Conservation (phyloP, 352 stramenopile genomes). For the Globisporangium iwayamae region DNA sequence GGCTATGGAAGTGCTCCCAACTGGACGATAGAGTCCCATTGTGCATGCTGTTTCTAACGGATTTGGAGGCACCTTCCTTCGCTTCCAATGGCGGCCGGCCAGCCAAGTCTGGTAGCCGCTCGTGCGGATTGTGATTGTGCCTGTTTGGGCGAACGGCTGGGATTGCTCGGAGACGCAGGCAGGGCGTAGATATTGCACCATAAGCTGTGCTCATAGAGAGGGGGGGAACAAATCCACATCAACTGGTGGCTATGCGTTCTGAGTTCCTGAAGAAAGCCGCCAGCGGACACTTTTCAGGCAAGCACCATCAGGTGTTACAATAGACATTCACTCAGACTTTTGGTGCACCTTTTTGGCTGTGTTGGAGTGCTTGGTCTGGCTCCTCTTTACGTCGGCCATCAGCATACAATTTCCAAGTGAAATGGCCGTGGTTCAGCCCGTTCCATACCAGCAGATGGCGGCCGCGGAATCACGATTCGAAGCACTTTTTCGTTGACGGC, state of each 20-base stretch:
- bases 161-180: not conserved
- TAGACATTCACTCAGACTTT: slow-evolving; percentile 4
- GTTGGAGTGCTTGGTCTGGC: not conserved
- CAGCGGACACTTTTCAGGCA: not conserved
- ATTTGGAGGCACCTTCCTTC: not conserved
- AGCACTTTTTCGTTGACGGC: not conserved
- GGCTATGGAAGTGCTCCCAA: slow-evolving; percentile 2
- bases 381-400: not conserved
- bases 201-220: not conserved
- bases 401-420: not conserved
- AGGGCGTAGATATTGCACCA: not conserved
- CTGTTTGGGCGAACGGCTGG: not conserved
- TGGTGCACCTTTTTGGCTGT: not conserved
- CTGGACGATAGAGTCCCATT: slow-evolving; percentile 8
- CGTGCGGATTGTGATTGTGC: not conserved
- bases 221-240: not conserved
- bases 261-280: not conserved
- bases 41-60: not conserved
- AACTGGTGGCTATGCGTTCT: no score
- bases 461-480: not conserved
- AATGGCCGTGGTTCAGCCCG: not conserved
- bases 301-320: not conserved
- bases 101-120: not conserved
- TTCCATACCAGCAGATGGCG: slow-evolving; percentile 10
- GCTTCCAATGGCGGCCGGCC: no score